A percentile compares a stretch with the other conserved stretches of the same genome.
phyloP scores from a whole-genome alignment of 1,139 yeast genomes.

The Hansenula sp. region DNA sequence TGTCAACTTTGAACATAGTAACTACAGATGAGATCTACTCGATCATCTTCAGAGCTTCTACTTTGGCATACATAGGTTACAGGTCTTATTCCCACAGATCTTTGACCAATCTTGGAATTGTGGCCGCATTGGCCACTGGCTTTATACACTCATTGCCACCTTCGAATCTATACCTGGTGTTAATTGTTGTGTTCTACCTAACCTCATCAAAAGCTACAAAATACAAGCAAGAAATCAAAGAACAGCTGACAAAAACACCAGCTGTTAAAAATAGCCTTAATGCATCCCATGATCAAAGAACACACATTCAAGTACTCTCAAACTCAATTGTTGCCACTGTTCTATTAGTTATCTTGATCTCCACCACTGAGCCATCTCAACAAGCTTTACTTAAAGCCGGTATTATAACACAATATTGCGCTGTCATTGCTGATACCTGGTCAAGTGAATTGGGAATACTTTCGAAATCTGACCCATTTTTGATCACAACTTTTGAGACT shows the following conservation, averaged over 20 bases:
- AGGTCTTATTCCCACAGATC: constrained; percentile 32
- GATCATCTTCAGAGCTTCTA: constrained; percentile 7
- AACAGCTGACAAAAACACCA: constrained; percentile 21
- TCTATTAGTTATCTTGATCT: constrained; percentile 15
- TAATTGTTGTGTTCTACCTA: constrained; percentile 35
- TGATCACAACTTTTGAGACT: constrained; percentile 37
- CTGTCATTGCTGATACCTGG: constrained; percentile 46
- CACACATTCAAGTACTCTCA: constrained; percentile 39
- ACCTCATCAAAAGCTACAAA: constrained; percentile 40
- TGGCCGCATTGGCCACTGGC: constrained; percentile 36
- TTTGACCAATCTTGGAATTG: constrained; percentile 34
- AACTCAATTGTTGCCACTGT: constrained; percentile 35
- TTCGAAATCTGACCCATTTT: constrained; percentile 32
- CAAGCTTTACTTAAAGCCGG: constrained; percentile 25
- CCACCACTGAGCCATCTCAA: constrained; percentile 6
- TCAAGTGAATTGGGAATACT: constrained; percentile 47
- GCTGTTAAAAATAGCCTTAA: constrained; percentile 15
- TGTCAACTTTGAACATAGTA: neutral
- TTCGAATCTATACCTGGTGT: constrained; percentile 29
- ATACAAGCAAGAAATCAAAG: constrained; percentile 23
- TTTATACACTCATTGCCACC: constrained; percentile 36
- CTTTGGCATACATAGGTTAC: constrained; percentile 13
- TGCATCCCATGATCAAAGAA: constrained; percentile 26
- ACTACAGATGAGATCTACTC: neutral
- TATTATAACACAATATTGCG: constrained; percentile 39